Conservation (phyloP, 257 asterid genomes). For the Linderniella brevidens region DNA sequence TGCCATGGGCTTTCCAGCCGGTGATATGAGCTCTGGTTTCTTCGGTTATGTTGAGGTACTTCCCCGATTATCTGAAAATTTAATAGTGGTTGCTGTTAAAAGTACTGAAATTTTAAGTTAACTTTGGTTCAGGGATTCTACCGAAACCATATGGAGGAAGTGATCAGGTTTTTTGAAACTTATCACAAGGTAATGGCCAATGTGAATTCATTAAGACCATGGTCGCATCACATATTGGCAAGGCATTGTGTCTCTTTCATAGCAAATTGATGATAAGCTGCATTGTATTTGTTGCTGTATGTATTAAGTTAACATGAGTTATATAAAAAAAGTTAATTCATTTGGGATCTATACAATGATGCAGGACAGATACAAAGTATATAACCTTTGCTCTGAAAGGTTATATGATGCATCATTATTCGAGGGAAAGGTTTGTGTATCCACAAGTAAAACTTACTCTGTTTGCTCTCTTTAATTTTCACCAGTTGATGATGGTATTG, state of each 20-base stretch:
- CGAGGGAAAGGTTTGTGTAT: constrained; percentile 65
- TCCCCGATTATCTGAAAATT: constrained; percentile 5
- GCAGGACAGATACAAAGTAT: constrained; percentile 96
- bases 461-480: background rate
- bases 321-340: background rate
- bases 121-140: constrained; percentile 58
- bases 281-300: background rate
- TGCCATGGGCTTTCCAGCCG: constrained; percentile 99
- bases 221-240: background rate
- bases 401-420: constrained; percentile 85
- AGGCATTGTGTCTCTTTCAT: too few relatives aligned
- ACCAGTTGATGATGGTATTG: background rate
- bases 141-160: constrained; percentile 99
- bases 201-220: constrained; percentile 1
- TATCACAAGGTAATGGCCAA: constrained; percentile 66
- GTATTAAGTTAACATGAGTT: constrained; percentile 6
- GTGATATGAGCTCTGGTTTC: constrained; percentile 97
- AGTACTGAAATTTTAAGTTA: constrained; percentile 16
- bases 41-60: constrained; percentile 93
- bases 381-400: constrained; percentile 98
- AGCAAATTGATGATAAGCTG: background rate
- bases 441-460: background rate
- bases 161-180: constrained; percentile 82
- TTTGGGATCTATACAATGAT: constrained; percentile 3
- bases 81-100: constrained; percentile 7